phyloP scores from a whole-genome alignment of 495 filamentous ascomycete genomes.

The Neurospora terricola region DNA sequence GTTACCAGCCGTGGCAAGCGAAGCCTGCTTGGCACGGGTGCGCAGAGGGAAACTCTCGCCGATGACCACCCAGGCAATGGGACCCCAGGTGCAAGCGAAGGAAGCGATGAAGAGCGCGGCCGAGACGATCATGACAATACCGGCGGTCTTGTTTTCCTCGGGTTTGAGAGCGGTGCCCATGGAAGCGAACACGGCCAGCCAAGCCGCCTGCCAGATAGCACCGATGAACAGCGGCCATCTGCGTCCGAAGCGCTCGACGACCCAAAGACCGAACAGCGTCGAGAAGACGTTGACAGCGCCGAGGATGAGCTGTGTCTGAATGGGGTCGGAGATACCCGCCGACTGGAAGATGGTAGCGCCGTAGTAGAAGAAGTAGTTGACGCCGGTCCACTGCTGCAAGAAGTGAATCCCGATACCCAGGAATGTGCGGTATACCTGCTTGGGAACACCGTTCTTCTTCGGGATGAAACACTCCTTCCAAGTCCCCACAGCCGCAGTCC shows the following conservation, averaged over 20 bases:
- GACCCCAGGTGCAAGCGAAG: constrained; percentile 66
- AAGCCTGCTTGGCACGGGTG: constrained; percentile 61
- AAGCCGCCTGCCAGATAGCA: constrained; percentile 55
- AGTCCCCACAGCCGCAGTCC: constrained; percentile 34
- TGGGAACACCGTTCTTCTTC: constrained; percentile 31
- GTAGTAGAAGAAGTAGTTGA: constrained; percentile 51
- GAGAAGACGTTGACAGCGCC: constrained; percentile 61
- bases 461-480: constrained; percentile 53
- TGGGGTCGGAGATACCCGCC: constrained; percentile 52
- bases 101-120: constrained; percentile 58
- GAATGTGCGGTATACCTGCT: constrained; percentile 57
- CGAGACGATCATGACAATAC: constrained; percentile 64
- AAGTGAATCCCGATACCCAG: constrained; percentile 60
- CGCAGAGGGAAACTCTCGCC: constrained; percentile 67
- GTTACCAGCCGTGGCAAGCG: constrained; percentile 63
- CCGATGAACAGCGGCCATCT: constrained; percentile 55
- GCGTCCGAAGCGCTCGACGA: constrained; percentile 58
- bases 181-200: constrained; percentile 60
- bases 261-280: constrained; percentile 57
- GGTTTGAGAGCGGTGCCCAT: constrained; percentile 41
- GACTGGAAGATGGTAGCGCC: constrained; percentile 50
- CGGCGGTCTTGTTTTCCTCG: constrained; percentile 40
- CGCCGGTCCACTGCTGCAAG: constrained; percentile 55
- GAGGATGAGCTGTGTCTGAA: constrained; percentile 58
- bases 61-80: constrained; percentile 66